These are phyloP conservation scores for Alternaria gansuensis DNA, from an alignment of 2,329 filamentous ascomycete genomes.

Conservation along the genomic window DNA sequence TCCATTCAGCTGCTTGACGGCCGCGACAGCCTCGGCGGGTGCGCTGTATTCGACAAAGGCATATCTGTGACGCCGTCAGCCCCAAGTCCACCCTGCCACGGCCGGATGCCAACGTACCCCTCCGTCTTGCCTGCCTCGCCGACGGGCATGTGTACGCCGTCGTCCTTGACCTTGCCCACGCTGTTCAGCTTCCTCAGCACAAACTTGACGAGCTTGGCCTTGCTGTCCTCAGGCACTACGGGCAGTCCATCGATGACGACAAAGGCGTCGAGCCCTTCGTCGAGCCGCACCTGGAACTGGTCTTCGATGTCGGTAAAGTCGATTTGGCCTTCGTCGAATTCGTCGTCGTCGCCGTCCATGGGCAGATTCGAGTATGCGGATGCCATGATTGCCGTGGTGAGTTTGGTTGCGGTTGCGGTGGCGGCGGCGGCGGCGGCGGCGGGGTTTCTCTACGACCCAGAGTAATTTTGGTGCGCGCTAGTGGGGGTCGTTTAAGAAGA, in stretches of 20 bases:
- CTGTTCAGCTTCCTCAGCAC: conserved; percentile 89
- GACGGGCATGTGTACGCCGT: conserved; percentile 92
- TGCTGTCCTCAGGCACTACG: conserved; percentile 86
- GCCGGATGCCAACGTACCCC: conserved; percentile 66
- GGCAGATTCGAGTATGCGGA: conserved; percentile 91
- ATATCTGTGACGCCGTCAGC: conserved; percentile 67
- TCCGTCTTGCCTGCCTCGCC: conserved; percentile 85
- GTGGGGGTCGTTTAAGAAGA: conserved; percentile 11
- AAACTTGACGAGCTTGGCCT: conserved; percentile 95
- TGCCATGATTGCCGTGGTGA: conserved; percentile 72
- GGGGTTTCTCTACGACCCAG: conserved; percentile 8
- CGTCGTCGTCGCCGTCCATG: conserved; percentile 79
- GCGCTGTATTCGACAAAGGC: conserved; percentile 97
- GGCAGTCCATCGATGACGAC: conserved; percentile 96
- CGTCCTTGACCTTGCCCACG: conserved; percentile 84
- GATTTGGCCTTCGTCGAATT: conserved; percentile 92
- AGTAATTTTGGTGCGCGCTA: conserved; percentile 25
- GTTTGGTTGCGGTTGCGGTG: conserved; percentile 33
- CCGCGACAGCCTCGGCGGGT: conserved; percentile 85
- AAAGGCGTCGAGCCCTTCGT: conserved; percentile 95
- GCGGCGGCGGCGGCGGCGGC: conserved; percentile 30
- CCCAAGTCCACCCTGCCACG: not conserved
- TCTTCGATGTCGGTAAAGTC: conserved; percentile 94
- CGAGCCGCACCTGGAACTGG: conserved; percentile 93
- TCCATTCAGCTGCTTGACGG: conserved; percentile 86